Conservation (phyloP, 164 flowering plant species). For the Aristolochia fimbriata region DNA sequence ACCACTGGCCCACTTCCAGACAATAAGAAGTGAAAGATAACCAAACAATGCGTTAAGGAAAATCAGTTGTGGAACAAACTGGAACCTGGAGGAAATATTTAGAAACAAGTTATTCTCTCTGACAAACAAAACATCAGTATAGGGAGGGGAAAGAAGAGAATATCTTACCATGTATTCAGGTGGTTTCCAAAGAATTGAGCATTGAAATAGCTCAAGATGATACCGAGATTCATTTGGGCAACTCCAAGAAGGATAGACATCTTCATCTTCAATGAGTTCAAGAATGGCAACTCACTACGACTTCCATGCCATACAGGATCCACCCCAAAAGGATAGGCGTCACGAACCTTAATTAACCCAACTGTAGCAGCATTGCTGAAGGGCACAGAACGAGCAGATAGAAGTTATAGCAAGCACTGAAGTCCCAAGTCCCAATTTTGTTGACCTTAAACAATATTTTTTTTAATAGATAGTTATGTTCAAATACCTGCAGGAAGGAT, state of each 20-base stretch:
- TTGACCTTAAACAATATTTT: not conserved
- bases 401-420: not conserved
- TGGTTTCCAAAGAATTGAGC: slow-evolving; percentile 56
- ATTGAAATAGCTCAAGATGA: slow-evolving; percentile 80
- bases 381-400: not conserved
- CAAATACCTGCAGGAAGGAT: slow-evolving; percentile 70
- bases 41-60: slow-evolving; percentile 90
- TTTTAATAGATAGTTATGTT: not conserved
- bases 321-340: slow-evolving; percentile 86
- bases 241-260: slow-evolving; percentile 97
- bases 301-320: slow-evolving; percentile 96
- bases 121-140: not conserved
- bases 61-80: slow-evolving; percentile 87
- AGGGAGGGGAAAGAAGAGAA: not conserved
- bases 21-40: slow-evolving; percentile 78
- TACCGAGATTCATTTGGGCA: slow-evolving; percentile 96
- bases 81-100: slow-evolving; percentile 55
- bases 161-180: slow-evolving; percentile 67
- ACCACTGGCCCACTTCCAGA: slow-evolving; percentile 89
- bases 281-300: slow-evolving; percentile 89
- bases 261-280: slow-evolving; percentile 97
- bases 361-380: slow-evolving; percentile 65
- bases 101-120: not conserved
- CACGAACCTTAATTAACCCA: slow-evolving; percentile 78
- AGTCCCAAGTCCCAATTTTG: not conserved